phyloP scores from a whole-genome alignment of 495 filamentous ascomycete species.

The Penicillium roqueforti region DNA sequence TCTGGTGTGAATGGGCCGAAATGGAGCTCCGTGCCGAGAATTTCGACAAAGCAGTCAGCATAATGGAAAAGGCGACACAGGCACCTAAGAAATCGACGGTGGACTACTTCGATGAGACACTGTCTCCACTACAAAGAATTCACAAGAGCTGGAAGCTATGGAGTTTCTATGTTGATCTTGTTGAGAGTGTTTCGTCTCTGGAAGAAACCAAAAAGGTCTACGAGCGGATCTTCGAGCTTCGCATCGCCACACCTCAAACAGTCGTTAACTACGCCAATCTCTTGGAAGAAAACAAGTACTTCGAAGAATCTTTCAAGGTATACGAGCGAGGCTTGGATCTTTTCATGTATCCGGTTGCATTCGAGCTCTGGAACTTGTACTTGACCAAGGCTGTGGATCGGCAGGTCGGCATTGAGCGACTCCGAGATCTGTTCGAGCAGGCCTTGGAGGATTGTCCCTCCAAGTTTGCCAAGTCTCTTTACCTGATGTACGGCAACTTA shows the following conservation, averaged over 20 bases:
- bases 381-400: constrained; percentile 95
- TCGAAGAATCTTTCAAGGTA: constrained; percentile 94
- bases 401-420: constrained; percentile 88
- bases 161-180: constrained; percentile 98
- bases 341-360: constrained; percentile 96
- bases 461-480: constrained; percentile 92
- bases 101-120: constrained; percentile 95
- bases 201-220: constrained; percentile 94
- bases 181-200: constrained; percentile 86
- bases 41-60: constrained; percentile 86
- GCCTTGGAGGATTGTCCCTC: constrained; percentile 91
- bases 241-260: constrained; percentile 96
- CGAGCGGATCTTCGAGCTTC: constrained; percentile 95
- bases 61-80: constrained; percentile 96
- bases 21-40: constrained; percentile 95
- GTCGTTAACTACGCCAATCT: constrained; percentile 98
- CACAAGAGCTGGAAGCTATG: constrained; percentile 99
- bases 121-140: constrained; percentile 91
- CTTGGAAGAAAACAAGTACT: constrained; percentile 92
- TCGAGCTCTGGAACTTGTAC: constrained; percentile 98
- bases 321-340: constrained; percentile 96
- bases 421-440: constrained; percentile 96
- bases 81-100: constrained; percentile 92
- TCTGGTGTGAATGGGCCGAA: constrained; percentile 98
- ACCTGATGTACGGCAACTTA: constrained; percentile 96